These are phyloP conservation scores for Sporothrix dimorphospora DNA, from an alignment of 2,329 filamentous ascomycete genomes.

Conservation along the genomic window DNA sequence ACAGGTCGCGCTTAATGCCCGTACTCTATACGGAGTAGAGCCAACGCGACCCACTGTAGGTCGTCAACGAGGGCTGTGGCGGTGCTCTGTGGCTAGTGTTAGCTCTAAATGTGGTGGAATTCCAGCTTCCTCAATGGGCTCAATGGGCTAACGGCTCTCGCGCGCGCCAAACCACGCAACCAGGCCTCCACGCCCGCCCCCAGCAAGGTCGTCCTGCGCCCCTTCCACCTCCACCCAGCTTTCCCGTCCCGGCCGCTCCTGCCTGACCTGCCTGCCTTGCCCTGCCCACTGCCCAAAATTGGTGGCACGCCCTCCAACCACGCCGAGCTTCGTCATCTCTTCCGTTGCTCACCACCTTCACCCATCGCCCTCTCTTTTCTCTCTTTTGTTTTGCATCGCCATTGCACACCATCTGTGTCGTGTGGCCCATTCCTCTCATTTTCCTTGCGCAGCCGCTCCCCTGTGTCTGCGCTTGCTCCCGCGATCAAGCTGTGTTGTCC, in stretches of 20 bases:
- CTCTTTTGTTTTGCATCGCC: slow-evolving; percentile 17
- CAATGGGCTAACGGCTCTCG: background rate
- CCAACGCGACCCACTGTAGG: background rate
- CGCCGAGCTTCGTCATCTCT: slow-evolving; percentile 34
- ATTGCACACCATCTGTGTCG: slow-evolving; percentile 14
- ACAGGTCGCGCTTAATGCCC: background rate
- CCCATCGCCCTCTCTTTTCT: slow-evolving; percentile 22
- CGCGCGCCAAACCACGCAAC: slow-evolving; percentile 7
- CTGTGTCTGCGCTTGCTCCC: background rate
- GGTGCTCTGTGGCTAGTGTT: slow-evolving; percentile 13
- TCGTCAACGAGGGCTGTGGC: background rate
- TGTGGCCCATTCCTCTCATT: slow-evolving; percentile 9
- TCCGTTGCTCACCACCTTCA: background rate
- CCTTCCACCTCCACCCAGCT: slow-evolving; percentile 17
- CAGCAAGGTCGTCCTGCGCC: slow-evolving; percentile 15
- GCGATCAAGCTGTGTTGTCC: slow-evolving; percentile 20
- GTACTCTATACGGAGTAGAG: background rate
- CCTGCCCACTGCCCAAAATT: slow-evolving; percentile 21
- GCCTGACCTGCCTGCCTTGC: background rate
- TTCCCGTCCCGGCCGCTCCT: background rate
- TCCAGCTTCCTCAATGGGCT: slow-evolving; percentile 12
- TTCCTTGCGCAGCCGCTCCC: background rate
- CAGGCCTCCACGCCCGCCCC: background rate
- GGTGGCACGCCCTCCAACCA: slow-evolving; percentile 12
- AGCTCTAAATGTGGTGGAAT: background rate